phyloP scores from a whole-genome alignment of 768 basidiomycete species.

The Pleurotus tuoliensis region DNA sequence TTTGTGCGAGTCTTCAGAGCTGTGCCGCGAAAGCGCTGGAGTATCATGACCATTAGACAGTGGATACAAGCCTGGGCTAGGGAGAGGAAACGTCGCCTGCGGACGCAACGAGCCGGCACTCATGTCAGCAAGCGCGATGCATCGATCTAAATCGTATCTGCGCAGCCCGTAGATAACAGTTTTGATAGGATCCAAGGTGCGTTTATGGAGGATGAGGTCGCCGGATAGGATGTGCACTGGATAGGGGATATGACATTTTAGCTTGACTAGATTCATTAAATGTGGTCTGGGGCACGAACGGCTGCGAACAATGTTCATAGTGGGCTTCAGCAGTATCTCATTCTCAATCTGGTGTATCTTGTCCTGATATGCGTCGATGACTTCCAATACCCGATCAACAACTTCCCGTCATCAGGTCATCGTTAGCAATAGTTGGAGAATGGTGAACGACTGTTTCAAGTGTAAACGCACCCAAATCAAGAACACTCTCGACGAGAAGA shows the following conservation, averaged over 20 bases:
- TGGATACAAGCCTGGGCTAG: neutral
- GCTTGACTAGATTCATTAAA: neutral
- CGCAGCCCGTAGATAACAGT: slow-evolving; percentile 65
- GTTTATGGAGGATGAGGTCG: slow-evolving; percentile 69
- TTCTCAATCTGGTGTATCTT: slow-evolving; percentile 62
- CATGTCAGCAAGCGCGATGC: slow-evolving; percentile 50
- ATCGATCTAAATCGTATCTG: slow-evolving; percentile 66
- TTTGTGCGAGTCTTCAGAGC: slow-evolving; percentile 20
- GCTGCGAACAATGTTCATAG: slow-evolving; percentile 55
- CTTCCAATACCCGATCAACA: slow-evolving; percentile 64
- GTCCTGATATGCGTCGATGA: slow-evolving; percentile 65
- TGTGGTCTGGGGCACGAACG: slow-evolving; percentile 34
- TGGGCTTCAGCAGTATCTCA: slow-evolving; percentile 53
- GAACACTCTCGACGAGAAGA: slow-evolving; percentile 56
- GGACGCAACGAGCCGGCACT: slow-evolving; percentile 22
- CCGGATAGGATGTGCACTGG: slow-evolving; percentile 74
- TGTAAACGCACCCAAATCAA: slow-evolving; percentile 38
- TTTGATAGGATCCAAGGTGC: slow-evolving; percentile 70
- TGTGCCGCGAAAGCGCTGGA: slow-evolving; percentile 1
- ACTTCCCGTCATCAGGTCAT: slow-evolving; percentile 30
- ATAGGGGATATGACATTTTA: neutral
- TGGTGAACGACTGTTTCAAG: slow-evolving; percentile 2
- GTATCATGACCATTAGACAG: neutral
- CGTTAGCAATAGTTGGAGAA: neutral
- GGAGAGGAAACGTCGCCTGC: slow-evolving; percentile 1